Base-by-base conservation (phyloP, 306 rosid species). In the Cyclanthera cordifolia region DNA sequence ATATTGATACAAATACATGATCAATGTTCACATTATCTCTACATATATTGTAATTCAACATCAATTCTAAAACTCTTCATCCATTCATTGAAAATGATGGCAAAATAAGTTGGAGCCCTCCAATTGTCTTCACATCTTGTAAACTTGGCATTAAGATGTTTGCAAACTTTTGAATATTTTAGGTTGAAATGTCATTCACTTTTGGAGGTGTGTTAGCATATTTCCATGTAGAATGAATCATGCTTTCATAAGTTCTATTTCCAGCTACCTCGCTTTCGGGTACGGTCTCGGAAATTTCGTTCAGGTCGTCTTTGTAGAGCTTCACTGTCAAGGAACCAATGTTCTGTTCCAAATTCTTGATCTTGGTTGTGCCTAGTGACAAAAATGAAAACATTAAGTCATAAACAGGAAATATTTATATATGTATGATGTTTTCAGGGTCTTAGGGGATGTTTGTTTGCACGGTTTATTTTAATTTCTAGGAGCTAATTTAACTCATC, bases 341-440 rank as follows among this genome's bases (percentile, higher is more conserved):
- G 75, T 90, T 90, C 53, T 55, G 47, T 63, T 84, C 85, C 69
- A 90, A 61, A 59, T 90, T 87, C 82, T 84, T 85, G 12, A 73
- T 72, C 78, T 85, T 87, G 4, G 91, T 85, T 53, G 96, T 90
- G 77, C 72, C 81, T 87, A 39, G 17, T 17, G 59, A 65, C 10
- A 13, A 20, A 20, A 20, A 64, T 10, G 17, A 20, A 7, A 37
- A 21, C 20, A 58, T 3, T 3, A 30, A 19, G 49, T 8, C 68
- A 11, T 43, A 16, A 11, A 43, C 4, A 37, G 1, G 9, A 19
- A 19, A 19, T 6, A 32, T 32, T 4, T 57, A 45, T 30, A 11
- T 25, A 6, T 1, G 64, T 1, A 56, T 27, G 43, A 28, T 56
- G 64, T 27, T 57, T 27, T 0, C 39, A 15, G 41, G 41, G 20